These are phyloP conservation scores for Coccinonectria pachysandricola DNA, from an alignment of 2,329 filamentous ascomycete species.

Conservation along the genomic window DNA sequence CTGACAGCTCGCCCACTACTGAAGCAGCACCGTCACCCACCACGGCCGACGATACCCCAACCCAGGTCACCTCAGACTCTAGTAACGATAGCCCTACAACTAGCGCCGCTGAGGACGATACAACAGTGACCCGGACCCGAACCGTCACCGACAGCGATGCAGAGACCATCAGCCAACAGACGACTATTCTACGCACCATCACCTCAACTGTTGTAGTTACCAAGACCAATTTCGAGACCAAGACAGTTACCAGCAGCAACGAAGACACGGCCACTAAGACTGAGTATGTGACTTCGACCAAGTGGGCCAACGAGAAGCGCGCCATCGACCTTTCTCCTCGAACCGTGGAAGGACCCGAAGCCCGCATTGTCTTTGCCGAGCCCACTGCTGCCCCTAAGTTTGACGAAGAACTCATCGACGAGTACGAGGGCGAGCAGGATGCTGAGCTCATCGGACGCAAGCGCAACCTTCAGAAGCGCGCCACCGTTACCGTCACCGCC, in stretches of 20 bases:
- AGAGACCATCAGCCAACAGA: conserved; percentile 19
- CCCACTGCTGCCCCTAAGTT: conserved; percentile 11
- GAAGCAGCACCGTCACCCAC: conserved; percentile 2
- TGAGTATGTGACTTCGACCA: conserved; percentile 25
- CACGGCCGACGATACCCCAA: background rate
- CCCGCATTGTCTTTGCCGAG: conserved; percentile 6
- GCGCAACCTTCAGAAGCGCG: conserved; percentile 24
- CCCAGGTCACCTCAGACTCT: background rate
- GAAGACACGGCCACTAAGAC: conserved; percentile 26
- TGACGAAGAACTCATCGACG: no score
- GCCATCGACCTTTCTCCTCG: conserved; percentile 19
- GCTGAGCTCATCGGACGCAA: conserved; percentile 10
- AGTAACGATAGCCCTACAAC: conserved; percentile 2
- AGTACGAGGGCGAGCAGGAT: conserved; percentile 6
- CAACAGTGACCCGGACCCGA: conserved; percentile 19
- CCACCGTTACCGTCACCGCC: conserved; percentile 19
- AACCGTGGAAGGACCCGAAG: conserved; percentile 12
- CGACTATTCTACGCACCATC: conserved; percentile 20
- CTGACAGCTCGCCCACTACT: no score
- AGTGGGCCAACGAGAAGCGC: conserved; percentile 24
- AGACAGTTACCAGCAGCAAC: conserved; percentile 26
- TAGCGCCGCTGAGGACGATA: conserved; percentile 12
- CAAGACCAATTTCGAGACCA: conserved; percentile 25
- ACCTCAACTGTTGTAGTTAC: conserved; percentile 25
- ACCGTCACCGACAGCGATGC: conserved; percentile 20